Base-by-base conservation (phyloP, 441 rosid genomes). In the Croton laevigatus region DNA sequence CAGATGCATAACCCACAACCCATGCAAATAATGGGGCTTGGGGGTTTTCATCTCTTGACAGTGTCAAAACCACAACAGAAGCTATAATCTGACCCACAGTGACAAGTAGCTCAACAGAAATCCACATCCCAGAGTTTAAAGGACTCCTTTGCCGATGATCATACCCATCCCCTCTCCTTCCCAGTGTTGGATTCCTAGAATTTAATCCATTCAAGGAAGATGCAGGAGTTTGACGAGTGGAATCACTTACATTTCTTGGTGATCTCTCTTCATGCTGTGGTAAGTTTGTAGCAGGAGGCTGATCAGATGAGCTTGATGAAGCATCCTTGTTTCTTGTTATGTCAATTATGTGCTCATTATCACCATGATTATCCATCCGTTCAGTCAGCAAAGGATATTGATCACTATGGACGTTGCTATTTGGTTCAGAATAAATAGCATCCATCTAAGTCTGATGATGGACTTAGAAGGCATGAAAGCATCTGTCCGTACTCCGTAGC, bases 1-100 rank as follows among this genome's bases (percentile, higher is more conserved):
- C 99, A 81, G 86, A 83, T 23, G 98, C 95, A 83, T 95, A 95
- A 71, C 97, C 98, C 34, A 95, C 87, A 55, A 95, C 81, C 99
- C 99, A 95, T 22, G 84, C 83, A 68, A 85, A 83, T 75, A 95
- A 75, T 9, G 98, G 99, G 13, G 97, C 85, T 62, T 71, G 94
- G 9, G 95, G 95, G 57, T 86, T 81, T 75, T 95, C 98, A 78
- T 87, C 75, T 78, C 86, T 88, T 0, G 97, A 87, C 78, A 87
- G 62, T 36, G 93, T 82, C 78, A 89, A 85, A 66, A 95, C 95
- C 53, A 89, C 82, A 54, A 87, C 46, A 44, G 99, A 88, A 37
- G 98, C 97, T 72, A 87, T 76, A 74, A 95, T 88, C 84, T 95
- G 99, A 70, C 96, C 85, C 78, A 93, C 59, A 6, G 96, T 93